Conservation (phyloP, 208 protist species). For the Trypanosoma congolense region DNA sequence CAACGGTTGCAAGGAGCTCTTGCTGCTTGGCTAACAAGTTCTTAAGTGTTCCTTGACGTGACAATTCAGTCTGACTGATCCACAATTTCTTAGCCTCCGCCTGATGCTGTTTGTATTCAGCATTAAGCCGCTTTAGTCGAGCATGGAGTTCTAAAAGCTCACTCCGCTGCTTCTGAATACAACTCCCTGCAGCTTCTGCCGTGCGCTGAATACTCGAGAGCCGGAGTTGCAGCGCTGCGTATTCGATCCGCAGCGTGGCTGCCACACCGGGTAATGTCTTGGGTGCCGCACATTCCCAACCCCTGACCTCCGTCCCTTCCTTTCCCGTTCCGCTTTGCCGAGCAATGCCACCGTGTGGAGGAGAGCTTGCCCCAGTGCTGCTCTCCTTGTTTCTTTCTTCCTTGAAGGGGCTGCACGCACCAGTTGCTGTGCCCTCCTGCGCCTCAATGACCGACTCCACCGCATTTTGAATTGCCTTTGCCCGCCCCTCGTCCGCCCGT, state of each 20-base stretch:
- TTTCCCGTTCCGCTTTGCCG: not conserved
- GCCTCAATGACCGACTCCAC: constrained; percentile 10
- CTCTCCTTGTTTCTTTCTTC: not conserved
- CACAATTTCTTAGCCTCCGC: constrained; percentile 31
- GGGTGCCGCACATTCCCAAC: not conserved
- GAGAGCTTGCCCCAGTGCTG: not conserved
- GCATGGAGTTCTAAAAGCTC: constrained; percentile 3
- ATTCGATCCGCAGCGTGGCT: constrained; percentile 11
- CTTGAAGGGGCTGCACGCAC: too few relatives aligned
- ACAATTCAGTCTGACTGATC: constrained; percentile 19
- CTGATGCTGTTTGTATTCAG: constrained; percentile 29
- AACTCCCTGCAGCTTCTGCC: not conserved
- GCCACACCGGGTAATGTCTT: constrained; percentile 17
- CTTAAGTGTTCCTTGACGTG: constrained; percentile 36
- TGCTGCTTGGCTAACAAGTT: constrained; percentile 55
- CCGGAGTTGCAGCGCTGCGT: constrained; percentile 9
- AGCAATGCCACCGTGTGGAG: not conserved
- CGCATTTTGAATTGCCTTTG: constrained; percentile 2
- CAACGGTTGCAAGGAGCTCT: constrained; percentile 36
- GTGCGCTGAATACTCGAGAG: not conserved
- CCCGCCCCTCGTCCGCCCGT: constrained; percentile 10
- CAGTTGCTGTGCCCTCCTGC: too few relatives aligned
- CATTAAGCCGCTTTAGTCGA: constrained; percentile 3
- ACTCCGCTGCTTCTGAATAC: constrained; percentile 9
- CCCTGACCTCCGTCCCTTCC: not conserved